A percentile compares a stretch with the other conserved stretches of the same genome.
phyloP scores from a whole-genome alignment of 306 rosid species.

The Trichosanthes cucumerina region DNA sequence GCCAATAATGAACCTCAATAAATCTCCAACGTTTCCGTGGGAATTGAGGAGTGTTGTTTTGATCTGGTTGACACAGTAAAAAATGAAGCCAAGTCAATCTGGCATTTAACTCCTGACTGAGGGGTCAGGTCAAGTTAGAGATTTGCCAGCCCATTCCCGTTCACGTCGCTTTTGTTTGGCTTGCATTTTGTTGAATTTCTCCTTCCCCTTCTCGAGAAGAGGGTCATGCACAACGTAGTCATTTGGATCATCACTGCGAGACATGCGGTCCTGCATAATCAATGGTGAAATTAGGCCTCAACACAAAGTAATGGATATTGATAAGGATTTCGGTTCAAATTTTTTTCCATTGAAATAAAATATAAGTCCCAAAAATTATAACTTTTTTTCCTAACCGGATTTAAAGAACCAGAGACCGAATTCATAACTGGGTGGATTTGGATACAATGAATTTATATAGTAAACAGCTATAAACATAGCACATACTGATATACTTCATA shows the following conservation, averaged over 20 bases:
- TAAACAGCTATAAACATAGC: neutral
- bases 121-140: constrained; percentile 31
- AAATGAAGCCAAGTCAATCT: neutral
- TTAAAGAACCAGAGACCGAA: neutral
- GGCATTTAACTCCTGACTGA: neutral
- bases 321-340: neutral
- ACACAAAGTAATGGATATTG: neutral
- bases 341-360: neutral
- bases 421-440: neutral
- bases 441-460: neutral
- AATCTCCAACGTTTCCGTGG: neutral
- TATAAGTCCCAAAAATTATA: neutral
- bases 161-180: constrained; percentile 71
- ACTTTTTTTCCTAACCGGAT: neutral
- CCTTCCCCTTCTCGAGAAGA: constrained; percentile 90
- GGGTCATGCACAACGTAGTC: constrained; percentile 90
- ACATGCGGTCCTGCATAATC: constrained; percentile 67
- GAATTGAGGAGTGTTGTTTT: neutral
- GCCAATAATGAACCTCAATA: neutral
- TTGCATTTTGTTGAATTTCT: constrained; percentile 80
- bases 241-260: constrained; percentile 68
- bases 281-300: neutral
- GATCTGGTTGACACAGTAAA: neutral
- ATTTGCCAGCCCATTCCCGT: constrained; percentile 50
- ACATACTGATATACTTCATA: neutral